These are phyloP conservation scores for Myriangium duriaei DNA, from an alignment of 2,329 filamentous ascomycete species.

Conservation along the genomic window DNA sequence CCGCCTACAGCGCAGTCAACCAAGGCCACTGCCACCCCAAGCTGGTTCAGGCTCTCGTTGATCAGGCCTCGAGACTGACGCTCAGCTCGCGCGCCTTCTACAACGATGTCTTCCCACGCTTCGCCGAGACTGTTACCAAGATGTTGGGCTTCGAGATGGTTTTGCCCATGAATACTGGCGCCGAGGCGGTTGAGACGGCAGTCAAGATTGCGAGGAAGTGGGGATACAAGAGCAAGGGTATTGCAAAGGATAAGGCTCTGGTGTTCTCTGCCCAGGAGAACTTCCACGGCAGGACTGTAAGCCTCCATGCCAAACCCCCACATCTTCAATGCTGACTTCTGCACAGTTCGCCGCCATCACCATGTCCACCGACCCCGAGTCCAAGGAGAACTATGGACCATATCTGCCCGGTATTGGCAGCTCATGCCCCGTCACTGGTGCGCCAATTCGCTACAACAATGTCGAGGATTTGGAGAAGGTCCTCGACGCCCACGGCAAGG, in stretches of 20 bases:
- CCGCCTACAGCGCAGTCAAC: conserved; percentile 95
- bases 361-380: conserved; percentile 89
- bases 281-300: conserved; percentile 89
- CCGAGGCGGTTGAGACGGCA: conserved; percentile 89
- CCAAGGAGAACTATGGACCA: conserved; percentile 90
- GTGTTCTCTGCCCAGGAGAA: conserved; percentile 80
- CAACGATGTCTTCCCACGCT: conserved; percentile 95
- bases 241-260: conserved; percentile 70
- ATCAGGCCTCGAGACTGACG: conserved; percentile 81
- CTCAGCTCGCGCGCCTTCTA: conserved; percentile 92
- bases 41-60: conserved; percentile 76
- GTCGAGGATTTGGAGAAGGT: conserved; percentile 66
- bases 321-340: neutral
- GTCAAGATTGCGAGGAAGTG: conserved; percentile 95
- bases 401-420: conserved; percentile 85
- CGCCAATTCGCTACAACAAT: conserved; percentile 76
- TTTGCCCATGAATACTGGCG: conserved; percentile 94
- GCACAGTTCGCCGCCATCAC: conserved; percentile 81
- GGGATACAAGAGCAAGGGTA: conserved; percentile 93
- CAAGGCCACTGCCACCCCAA: conserved; percentile 97
- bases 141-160: conserved; percentile 97
- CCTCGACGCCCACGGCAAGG: conserved; percentile 66
- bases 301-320: conserved; percentile 25
- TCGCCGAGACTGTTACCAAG: conserved; percentile 80
- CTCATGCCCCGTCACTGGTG: conserved; percentile 59